Evolutionary conservation across 78 protist genomes (phyloP).

Genomic region (Guillardia theta): DNA sequence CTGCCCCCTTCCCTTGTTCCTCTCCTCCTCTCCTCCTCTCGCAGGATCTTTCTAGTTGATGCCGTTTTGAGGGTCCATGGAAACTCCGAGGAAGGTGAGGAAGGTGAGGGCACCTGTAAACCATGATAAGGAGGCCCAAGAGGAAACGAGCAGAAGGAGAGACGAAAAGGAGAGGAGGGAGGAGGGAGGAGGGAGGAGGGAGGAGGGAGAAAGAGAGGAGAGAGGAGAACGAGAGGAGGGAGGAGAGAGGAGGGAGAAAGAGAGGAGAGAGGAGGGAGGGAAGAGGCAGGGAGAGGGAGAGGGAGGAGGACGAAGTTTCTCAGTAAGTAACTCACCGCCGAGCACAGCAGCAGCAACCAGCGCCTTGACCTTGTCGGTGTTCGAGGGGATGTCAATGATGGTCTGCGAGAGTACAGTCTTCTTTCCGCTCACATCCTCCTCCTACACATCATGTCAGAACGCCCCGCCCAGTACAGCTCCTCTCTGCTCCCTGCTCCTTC

Average conservation of each 20-base stretch:
- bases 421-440: background rate
- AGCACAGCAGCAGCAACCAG: background rate
- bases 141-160: background rate
- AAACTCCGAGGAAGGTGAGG: background rate
- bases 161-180: background rate
- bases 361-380: background rate
- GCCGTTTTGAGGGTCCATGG: background rate
- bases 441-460: background rate
- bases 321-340: background rate
- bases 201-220: background rate
- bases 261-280: background rate
- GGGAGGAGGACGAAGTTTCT: background rate
- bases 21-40: background rate
- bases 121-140: background rate
- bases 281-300: background rate
- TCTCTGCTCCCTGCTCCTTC: background rate
- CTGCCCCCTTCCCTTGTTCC: background rate
- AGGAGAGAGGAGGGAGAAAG: background rate
- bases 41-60: background rate
- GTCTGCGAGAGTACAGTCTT: background rate
- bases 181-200: background rate
- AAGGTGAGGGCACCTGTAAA: background rate
- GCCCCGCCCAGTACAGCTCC: background rate
- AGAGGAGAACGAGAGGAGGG: background rate
- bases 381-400: background rate